Evolutionary conservation across 169 alveolate species (phyloP).

Genomic region (Plasmodium blacklocki): DNA sequence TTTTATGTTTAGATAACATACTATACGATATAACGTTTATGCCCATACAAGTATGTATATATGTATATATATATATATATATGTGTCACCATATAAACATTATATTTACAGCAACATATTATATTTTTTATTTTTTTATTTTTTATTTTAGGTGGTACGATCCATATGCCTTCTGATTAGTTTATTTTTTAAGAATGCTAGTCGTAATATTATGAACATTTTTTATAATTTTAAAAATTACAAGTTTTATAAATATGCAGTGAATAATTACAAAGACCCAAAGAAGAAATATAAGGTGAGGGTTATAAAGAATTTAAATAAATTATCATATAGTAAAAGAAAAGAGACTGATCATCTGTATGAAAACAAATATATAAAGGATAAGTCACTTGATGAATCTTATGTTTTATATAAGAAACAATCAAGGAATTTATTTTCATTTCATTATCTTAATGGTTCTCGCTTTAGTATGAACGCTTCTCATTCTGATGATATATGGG

Average conservation of each 20-base stretch:
- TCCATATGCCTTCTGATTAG: constrained; percentile 41
- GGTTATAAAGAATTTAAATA: constrained; percentile 27
- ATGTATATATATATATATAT: neutral
- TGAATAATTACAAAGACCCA: constrained; percentile 39
- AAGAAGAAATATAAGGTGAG: constrained; percentile 63
- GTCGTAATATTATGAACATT: constrained; percentile 17
- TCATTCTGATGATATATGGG: neutral
- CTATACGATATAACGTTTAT: constrained; percentile 83
- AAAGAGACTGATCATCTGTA: neutral
- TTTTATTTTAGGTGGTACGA: constrained; percentile 1
- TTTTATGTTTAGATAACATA: constrained; percentile 81
- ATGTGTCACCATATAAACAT: neutral
- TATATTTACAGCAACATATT: neutral
- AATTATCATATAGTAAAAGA: constrained; percentile 12
- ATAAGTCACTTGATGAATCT: neutral
- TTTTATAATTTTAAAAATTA: constrained; percentile 36
- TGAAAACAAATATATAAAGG: constrained; percentile 1
- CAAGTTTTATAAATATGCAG: constrained; percentile 70
- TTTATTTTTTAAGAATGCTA: constrained; percentile 31
- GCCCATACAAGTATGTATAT: constrained; percentile 79
- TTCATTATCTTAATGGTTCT: constrained; percentile 14
- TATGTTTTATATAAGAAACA: neutral
- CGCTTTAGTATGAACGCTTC: constrained; percentile 6
- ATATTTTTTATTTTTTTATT: neutral
- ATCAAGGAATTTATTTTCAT: constrained; percentile 6